A percentile compares a stretch with the other conserved stretches of the same genome.
These are phyloP conservation scores for Lasiodiplodia sp. DNA, from an alignment of 2,329 filamentous ascomycete genomes.

Conservation along the genomic window DNA sequence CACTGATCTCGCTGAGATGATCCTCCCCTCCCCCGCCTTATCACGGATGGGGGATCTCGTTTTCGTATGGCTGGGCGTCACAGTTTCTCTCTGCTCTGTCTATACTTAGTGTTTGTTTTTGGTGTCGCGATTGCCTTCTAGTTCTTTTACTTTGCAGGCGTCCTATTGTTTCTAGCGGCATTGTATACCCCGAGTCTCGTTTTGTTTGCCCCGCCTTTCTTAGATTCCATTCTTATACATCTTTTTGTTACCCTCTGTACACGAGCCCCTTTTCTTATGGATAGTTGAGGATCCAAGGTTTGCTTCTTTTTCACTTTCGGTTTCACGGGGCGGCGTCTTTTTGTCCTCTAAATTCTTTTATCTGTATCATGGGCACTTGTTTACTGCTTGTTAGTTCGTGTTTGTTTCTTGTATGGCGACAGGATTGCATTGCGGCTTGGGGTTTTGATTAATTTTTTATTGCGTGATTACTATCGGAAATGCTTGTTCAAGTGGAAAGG, in stretches of 20 bases:
- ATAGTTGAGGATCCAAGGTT: not conserved
- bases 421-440: no score
- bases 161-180: constrained; percentile 27
- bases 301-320: not conserved
- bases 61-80: not conserved
- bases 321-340: no score
- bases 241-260: not conserved
- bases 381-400: no score
- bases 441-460: not conserved
- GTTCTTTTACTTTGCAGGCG: not conserved
- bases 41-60: not conserved
- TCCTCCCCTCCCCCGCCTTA: not conserved
- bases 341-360: no score
- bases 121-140: not conserved
- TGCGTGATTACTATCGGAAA: not conserved
- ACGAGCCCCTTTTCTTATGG: not conserved
- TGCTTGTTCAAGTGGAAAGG: no score
- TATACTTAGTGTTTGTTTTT: constrained; percentile 3
- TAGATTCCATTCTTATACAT: constrained; percentile 4
- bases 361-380: no score
- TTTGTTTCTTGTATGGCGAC: no score
- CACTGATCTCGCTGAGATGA: not conserved
- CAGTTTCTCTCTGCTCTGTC: constrained; percentile 8
- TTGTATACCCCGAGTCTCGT: constrained; percentile 29
- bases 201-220: constrained; percentile 8